A percentile compares a stretch with the other conserved stretches of the same genome.
These are phyloP conservation scores for Microsporum audouinii DNA, from an alignment of 2,329 filamentous ascomycete genomes.

Conservation along the genomic window DNA sequence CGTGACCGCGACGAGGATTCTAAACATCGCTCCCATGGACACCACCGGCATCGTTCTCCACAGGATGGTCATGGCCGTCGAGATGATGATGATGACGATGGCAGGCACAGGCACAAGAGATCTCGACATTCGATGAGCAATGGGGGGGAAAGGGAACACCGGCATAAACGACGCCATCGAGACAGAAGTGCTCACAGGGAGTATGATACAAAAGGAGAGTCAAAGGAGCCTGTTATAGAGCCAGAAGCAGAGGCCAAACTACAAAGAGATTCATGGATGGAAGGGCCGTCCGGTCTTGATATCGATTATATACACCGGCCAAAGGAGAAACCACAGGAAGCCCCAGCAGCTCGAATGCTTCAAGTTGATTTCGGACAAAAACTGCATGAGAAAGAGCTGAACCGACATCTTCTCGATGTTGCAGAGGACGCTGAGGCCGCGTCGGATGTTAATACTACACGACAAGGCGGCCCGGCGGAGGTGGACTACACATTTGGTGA, in stretches of 20 bases:
- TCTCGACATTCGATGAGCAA: slow-evolving; percentile 44
- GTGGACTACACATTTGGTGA: slow-evolving; percentile 83
- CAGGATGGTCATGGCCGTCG: slow-evolving; percentile 24
- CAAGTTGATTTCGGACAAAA: slow-evolving; percentile 54
- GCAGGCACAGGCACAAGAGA: slow-evolving; percentile 51
- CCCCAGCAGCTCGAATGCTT: slow-evolving; percentile 30
- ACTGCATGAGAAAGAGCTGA: slow-evolving; percentile 71
- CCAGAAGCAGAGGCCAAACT: slow-evolving; percentile 38
- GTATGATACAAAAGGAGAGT: not conserved
- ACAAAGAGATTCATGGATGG: slow-evolving; percentile 88
- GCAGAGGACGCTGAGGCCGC: slow-evolving; percentile 45
- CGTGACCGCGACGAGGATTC: slow-evolving; percentile 26
- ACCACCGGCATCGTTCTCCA: slow-evolving; percentile 33
- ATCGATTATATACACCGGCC: slow-evolving; percentile 61
- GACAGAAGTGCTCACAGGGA: slow-evolving; percentile 34
- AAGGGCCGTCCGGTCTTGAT: slow-evolving; percentile 66
- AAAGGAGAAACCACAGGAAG: slow-evolving; percentile 46
- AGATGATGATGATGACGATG: slow-evolving; percentile 34
- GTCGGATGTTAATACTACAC: slow-evolving; percentile 19
- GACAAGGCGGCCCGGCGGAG: slow-evolving; percentile 45
- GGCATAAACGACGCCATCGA: slow-evolving; percentile 39
- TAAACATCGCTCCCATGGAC: slow-evolving; percentile 28
- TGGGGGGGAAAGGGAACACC: slow-evolving; percentile 36
- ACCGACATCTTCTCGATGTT: slow-evolving; percentile 54
- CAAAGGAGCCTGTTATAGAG: slow-evolving; percentile 15